These are phyloP conservation scores for Pyrenophora graminea DNA, from an alignment of 2,329 filamentous ascomycete species.

Conservation along the genomic window DNA sequence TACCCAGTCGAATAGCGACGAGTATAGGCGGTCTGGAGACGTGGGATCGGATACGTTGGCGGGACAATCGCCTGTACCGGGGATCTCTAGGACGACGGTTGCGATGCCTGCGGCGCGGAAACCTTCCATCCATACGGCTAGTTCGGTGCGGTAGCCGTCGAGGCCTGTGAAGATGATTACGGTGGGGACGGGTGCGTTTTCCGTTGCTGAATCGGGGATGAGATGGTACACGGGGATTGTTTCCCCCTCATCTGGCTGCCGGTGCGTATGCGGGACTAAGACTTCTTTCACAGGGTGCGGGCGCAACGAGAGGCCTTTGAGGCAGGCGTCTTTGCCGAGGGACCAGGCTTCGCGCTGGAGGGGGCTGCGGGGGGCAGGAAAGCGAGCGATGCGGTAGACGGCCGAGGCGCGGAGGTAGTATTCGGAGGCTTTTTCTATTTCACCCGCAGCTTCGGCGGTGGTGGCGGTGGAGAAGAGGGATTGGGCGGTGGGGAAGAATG, in stretches of 20 bases:
- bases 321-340: slow-evolving; percentile 66
- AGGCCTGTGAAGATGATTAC: slow-evolving; percentile 63
- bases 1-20: slow-evolving; percentile 60
- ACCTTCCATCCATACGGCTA: slow-evolving; percentile 57
- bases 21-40: slow-evolving; percentile 59
- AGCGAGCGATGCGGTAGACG: slow-evolving; percentile 73
- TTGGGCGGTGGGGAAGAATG: slow-evolving; percentile 64
- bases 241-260: slow-evolving; percentile 56
- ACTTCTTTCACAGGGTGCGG: slow-evolving; percentile 66
- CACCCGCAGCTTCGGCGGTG: slow-evolving; percentile 53
- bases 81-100: slow-evolving; percentile 59
- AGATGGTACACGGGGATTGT: slow-evolving; percentile 69
- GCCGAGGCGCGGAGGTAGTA: slow-evolving; percentile 62
- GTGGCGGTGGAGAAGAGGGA: slow-evolving; percentile 60
- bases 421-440: slow-evolving; percentile 60
- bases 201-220: slow-evolving; percentile 55
- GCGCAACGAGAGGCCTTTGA: slow-evolving; percentile 55
- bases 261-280: slow-evolving; percentile 61
- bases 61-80: slow-evolving; percentile 62
- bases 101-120: slow-evolving; percentile 56
- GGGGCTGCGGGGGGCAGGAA: slow-evolving; percentile 59
- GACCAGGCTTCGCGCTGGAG: slow-evolving; percentile 66
- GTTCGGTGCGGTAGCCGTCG: slow-evolving; percentile 63
- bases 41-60: slow-evolving; percentile 52
- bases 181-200: slow-evolving; percentile 53